Evolutionary conservation across 345 rosid genomes (phyloP).

Genomic region (Physaria fendleri): DNA sequence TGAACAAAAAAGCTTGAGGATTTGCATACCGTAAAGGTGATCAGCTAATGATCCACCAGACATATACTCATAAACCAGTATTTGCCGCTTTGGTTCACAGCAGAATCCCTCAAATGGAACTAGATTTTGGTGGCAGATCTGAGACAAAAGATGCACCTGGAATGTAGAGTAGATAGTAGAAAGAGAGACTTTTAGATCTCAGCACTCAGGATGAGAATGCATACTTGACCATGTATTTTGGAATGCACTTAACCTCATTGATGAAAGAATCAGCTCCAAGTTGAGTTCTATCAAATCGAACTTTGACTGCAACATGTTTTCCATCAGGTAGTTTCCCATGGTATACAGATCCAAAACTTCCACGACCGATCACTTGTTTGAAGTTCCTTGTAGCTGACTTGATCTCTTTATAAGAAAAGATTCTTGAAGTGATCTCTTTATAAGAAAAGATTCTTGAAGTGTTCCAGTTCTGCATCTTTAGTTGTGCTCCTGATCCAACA

Average conservation of each 20-base stretch:
- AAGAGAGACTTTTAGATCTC: neutral
- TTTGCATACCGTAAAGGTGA: slow-evolving; percentile 69
- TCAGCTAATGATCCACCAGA: slow-evolving; percentile 84
- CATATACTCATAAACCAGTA: slow-evolving; percentile 82
- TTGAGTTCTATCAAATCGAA: slow-evolving; percentile 72
- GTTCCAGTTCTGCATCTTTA: slow-evolving; percentile 77
- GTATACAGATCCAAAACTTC: slow-evolving; percentile 87
- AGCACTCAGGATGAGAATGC: neutral
- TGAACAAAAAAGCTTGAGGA: neutral
- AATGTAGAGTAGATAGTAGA: slow-evolving; percentile 6
- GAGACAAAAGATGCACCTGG: slow-evolving; percentile 74
- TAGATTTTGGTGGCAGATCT: slow-evolving; percentile 78
- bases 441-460: slow-evolving; percentile 65
- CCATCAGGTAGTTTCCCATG: slow-evolving; percentile 78
- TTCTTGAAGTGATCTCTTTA: too few relatives aligned
- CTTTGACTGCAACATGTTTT: slow-evolving; percentile 80
- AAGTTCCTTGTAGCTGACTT: slow-evolving; percentile 73
- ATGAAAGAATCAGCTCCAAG: slow-evolving; percentile 91
- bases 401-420: slow-evolving; percentile 78
- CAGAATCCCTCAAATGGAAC: slow-evolving; percentile 86
- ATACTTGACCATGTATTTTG: neutral
- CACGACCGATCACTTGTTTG: slow-evolving; percentile 77
- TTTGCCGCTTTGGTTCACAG: slow-evolving; percentile 72
- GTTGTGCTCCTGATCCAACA: slow-evolving; percentile 38
- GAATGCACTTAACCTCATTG: slow-evolving; percentile 56